Base-by-base conservation (phyloP, 1,139 yeast species). In the Pichia sp. region DNA sequence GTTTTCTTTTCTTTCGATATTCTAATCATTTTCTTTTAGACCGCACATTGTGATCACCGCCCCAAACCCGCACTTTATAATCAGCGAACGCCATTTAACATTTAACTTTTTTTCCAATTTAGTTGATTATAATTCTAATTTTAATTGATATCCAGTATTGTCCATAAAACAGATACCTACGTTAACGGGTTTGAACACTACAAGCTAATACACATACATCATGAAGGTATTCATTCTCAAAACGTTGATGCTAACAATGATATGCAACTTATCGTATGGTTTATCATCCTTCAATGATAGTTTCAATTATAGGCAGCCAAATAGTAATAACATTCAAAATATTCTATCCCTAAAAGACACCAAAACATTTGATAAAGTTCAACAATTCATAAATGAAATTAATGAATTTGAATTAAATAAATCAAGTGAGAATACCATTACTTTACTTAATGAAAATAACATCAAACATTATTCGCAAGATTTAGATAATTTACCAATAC, bases 391-490 rank as follows among this genome's bases (percentile, higher is more conserved):
- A 6, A n/a, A 19, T 19, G 41, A 49, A 36, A 34, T 49, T 10
- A 29, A 42, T 5, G n/a, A 22, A 9, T 46, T 49, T 36, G 52
- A 49, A 30, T 14, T 22, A 41, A 27, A 27, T 27, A 41, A 27
- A 11, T 27, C n/a, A 28, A 38, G 42, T 5, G 34, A 44, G 8
- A 28, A 19, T 5, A 28, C 25, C 3, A 41, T 44, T 7, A n/a
- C n/a, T 1, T 2, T 33, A 18, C 28, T 47, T 10, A 52, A 47
- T 30, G 29, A 34, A 31, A 27, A 42, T 19, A 47, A 51, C 31
- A 44, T 44, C n/a, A 30, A 38, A 16, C 45, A 53, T 27, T 51
- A 51, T 36, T 22, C 48, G 1, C 49, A 53, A 36, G 38, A 30
- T 38, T n/a, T 31, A 9, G 43, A 46, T n/a, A 30, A 33, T 30